Evolutionary conservation across 163 green algal species (phyloP).

Genomic region (Chlamydomonas reinhardtii): DNA sequence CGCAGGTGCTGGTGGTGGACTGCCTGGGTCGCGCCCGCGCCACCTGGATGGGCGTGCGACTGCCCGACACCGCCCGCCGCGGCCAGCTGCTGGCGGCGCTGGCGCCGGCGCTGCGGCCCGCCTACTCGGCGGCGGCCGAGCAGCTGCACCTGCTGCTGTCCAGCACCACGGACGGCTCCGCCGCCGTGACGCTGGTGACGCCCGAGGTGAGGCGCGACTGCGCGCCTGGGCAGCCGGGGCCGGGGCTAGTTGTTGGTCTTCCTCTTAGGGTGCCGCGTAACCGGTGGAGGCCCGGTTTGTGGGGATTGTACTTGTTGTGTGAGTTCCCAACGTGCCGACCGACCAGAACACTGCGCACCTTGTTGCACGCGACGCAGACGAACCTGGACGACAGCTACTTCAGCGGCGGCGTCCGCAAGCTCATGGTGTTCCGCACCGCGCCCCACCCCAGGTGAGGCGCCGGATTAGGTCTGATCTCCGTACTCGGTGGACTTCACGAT

Average conservation of each 20-base stretch:
- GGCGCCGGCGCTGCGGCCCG: conserved; percentile 10
- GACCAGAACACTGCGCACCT: no score
- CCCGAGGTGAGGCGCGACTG: neutral
- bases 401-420: neutral
- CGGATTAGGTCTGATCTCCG: no score
- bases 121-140: neutral
- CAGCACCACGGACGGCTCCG: neutral
- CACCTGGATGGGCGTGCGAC: conserved; percentile 5
- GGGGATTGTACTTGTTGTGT: no score
- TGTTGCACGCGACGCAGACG: neutral
- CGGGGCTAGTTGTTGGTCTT: no score
- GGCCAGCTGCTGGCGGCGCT: conserved; percentile 11
- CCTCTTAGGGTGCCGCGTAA: no score
- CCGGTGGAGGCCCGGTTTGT: no score
- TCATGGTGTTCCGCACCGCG: conserved; percentile 29
- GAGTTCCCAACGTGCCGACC: no score
- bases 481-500: no score
- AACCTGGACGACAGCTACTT: conserved; percentile 6
- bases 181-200: neutral
- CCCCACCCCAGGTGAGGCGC: conserved; percentile 9
- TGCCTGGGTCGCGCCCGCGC: conserved; percentile 26
- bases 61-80: neutral
- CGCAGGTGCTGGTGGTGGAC: conserved; percentile 35
- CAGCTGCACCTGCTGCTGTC: conserved; percentile 20
- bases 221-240: no score